These are phyloP conservation scores for Fusarium scirpi DNA, from an alignment of 2,329 filamentous ascomycete genomes.

Conservation along the genomic window DNA sequence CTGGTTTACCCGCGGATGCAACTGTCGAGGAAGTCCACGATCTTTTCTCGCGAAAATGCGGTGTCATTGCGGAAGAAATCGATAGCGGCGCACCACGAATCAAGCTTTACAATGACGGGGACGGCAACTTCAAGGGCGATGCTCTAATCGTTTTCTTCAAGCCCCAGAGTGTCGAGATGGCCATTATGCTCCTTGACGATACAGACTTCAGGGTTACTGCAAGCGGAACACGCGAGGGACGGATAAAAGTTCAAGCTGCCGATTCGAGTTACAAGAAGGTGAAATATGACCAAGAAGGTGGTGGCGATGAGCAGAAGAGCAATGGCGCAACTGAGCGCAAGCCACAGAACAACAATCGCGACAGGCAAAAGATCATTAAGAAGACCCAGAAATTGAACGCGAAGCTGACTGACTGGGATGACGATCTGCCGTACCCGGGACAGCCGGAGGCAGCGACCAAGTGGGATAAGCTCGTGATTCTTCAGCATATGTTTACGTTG, in stretches of 20 bases:
- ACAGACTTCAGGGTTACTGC: constrained; percentile 78
- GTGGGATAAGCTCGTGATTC: constrained; percentile 84
- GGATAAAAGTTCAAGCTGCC: constrained; percentile 84
- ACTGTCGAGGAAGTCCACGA: constrained; percentile 84
- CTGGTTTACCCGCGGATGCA: constrained; percentile 83
- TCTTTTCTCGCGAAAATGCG: constrained; percentile 84
- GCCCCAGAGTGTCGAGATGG: constrained; percentile 89
- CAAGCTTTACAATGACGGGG: constrained; percentile 88
- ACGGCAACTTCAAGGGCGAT: constrained; percentile 92
- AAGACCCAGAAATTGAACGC: constrained; percentile 92
- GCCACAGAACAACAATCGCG: constrained; percentile 68
- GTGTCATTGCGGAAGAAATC: constrained; percentile 93
- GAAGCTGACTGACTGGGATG: constrained; percentile 94
- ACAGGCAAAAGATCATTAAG: constrained; percentile 90
- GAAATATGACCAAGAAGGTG: constrained; percentile 68
- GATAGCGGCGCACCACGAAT: constrained; percentile 89
- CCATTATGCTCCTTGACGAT: constrained; percentile 83
- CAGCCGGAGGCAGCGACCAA: constrained; percentile 59
- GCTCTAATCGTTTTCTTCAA: constrained; percentile 95
- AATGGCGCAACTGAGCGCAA: constrained; percentile 52
- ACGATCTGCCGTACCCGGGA: constrained; percentile 76
- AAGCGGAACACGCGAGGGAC: constrained; percentile 66
- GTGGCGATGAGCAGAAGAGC: constrained; percentile 36
- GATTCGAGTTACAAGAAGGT: constrained; percentile 94
- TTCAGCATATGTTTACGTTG: constrained; percentile 94